Evolutionary conservation across 768 basidiomycete genomes (phyloP).

Genomic region (Termitomyces sp.): DNA sequence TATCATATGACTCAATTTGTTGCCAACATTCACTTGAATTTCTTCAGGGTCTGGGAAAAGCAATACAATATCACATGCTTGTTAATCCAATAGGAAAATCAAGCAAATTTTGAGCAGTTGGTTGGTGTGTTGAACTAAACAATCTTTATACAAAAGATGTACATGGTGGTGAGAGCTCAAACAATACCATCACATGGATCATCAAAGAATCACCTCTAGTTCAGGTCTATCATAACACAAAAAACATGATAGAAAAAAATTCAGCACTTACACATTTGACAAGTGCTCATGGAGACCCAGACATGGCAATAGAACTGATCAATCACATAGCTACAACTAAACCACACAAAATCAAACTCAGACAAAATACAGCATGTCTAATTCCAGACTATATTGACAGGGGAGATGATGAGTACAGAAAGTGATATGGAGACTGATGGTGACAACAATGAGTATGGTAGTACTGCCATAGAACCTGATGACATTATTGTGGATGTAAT

Average conservation of each 20-base stretch:
- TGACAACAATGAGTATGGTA: neutral
- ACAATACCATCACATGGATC: conserved; percentile 26
- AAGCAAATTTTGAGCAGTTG: conserved; percentile 26
- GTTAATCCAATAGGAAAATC: conserved; percentile 32
- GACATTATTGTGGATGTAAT: too few species aligned
- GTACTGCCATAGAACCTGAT: neutral
- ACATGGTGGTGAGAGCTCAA: conserved; percentile 29
- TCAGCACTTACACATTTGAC: conserved; percentile 23
- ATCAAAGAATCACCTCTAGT: conserved; percentile 30
- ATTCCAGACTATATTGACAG: neutral
- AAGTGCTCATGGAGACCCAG: conserved; percentile 20
- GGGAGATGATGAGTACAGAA: neutral
- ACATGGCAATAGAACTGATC: conserved; percentile 19
- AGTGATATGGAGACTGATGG: neutral
- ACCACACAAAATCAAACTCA: neutral
- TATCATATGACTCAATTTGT: conserved; percentile 10
- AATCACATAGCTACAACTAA: conserved; percentile 5
- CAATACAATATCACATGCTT: conserved; percentile 26
- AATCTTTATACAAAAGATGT: conserved; percentile 40
- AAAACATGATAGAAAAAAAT: conserved; percentile 20
- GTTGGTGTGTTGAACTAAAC: conserved; percentile 38
- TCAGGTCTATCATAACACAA: conserved; percentile 26
- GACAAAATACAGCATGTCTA: neutral
- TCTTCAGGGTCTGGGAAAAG: conserved; percentile 15
- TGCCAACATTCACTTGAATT: conserved; percentile 11